Evolutionary conservation across 2,329 filamentous ascomycete genomes (phyloP), one percentile per base, ranked within the genome.

Genomic region (Kalaharituber pfeilii): DNA sequence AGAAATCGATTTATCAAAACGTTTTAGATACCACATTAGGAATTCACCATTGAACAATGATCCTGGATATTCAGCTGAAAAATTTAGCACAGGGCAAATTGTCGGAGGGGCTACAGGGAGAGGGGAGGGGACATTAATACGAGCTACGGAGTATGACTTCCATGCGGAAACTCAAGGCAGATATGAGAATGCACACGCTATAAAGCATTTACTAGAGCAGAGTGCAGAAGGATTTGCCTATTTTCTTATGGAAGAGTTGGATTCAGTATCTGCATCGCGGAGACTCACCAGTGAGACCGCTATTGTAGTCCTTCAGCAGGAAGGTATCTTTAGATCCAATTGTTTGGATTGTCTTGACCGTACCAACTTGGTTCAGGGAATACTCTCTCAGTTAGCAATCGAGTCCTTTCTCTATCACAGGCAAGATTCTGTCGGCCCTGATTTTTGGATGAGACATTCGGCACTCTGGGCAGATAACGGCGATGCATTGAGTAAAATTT

Each of bases 391-490:
- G 64, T 88, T 95, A 83, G 86, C 87, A 0, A 74, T 95, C 20
- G 86, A 94, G 66, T 74, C 81, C 0, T 96, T 96, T 63, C 71
- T 98, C 2, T 70, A 71, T 13, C 86, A 94, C 61, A 76, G 82
- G 57, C 76, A 75, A 25, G 79, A 86, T 60, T 75, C 73, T 57
- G 81, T 84, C 0, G 74, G 75, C 8, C 77, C 81, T 0, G 88
- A 96, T 65, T 88, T 96, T 63, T 94, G 88, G 84, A 82, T 86
- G 70, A 76, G 86, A 50, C 91, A 98, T 69, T 88, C 86, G 7
- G 91, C 80, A 57, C 74, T 98, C 1, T 98, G 91, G 91, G 91
- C 91, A 29, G 91, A 98, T 68, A 96, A 95, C 65, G 91, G 91
- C 22, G 91, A 98, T 70, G 83, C 84, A 5, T 69, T 98, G 49